Base-by-base conservation (phyloP, 2,329 filamentous ascomycete genomes). In the Xylaria sp. region DNA sequence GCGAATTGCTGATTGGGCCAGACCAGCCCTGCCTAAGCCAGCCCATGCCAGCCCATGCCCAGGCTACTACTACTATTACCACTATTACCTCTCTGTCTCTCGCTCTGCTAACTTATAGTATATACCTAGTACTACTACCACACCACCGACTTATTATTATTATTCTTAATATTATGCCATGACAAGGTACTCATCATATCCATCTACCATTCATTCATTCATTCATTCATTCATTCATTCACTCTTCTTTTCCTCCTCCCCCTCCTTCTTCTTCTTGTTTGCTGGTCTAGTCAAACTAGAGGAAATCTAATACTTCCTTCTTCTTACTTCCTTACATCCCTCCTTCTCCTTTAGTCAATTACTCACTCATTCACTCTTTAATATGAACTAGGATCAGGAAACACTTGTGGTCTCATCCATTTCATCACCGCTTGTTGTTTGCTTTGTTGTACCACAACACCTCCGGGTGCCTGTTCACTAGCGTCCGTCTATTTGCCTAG, bases 1-100 rank as follows among this genome's bases (percentile, higher is more conserved):
- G 67, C 64, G 25, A 69, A 62, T 71, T 69, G 63, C 69, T 71
- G 69, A 71, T 71, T 70, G 68, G 68, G 65, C 42, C 61, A 60
- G 67, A 23, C 57, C 42, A 67, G 66, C 63, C 69, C 62, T 69
- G 62, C 61, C 59, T 48, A 51, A 51, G 42, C 62, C 59, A 37
- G 55, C 55, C 50, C 18, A 48, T 50, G 67, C 60, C 60, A n/a
- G n/a, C n/a, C n/a, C 54, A 55, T 59, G 59, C 47, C 59, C 50
- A 63, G 53, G 48, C 68, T 68, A 51, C 55, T 44, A n/a, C 37
- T 37, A 48, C 12, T 23, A 12, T 9, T 53, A 16, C 23, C 25
- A 12, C 40, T 16, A 44, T 44, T 29, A 48, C 25, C 25, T 51
- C 48, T 51, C 48, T 51, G 13, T 29, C 48, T 51, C 48, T 29